Base-by-base conservation (phyloP, 108 stramenopile genomes). In the Nannochloropsis gaditana region DNA sequence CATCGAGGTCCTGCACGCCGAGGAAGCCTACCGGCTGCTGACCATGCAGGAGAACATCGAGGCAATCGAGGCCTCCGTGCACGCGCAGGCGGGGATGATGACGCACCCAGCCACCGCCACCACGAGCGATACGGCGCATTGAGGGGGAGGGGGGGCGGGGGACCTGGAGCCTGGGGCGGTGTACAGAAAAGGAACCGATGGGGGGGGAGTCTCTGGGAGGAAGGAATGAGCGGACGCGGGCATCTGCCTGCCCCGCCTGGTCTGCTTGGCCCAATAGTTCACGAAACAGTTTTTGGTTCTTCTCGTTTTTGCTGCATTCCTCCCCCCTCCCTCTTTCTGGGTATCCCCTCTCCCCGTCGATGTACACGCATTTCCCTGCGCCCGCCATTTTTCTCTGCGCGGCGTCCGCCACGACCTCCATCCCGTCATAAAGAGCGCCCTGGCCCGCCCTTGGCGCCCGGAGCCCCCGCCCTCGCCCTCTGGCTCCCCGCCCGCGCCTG, bases 1-100 rank as follows among this genome's bases (percentile, higher is more conserved):
- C 19, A 45, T 82, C 44, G 82, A 82, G 9, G 21, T 45, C 19
- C 45, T 82, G 82, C 82, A 82, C 45, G 82, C 21, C 19, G 82
- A 82, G 82, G 44, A 82, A 21, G 82, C 82, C 19, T 3, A 73
- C 59, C 3, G 59, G 59, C 59, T 73, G 59, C 59, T 73, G 59
- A n/a, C 59, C 59, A 73, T n/a, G 19, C 59, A 73, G 59, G 19
- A n/a, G 59, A 73, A 73, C 2, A 73, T 73, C 59, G 59, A 73
- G 6, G 59, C 59, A 1, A 6, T 73, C 19, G 59, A 73, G 8
- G 59, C 59, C 59, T 73, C 59, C 19, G 59, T 73, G 59, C 59
- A 73, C 59, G 59, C n/a, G 19, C 59, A 73, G 59, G 59, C 59
- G 59, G 59, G 59, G 19, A 73, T 73, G 59, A 73, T 15, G 59